A percentile compares a stretch with the other conserved stretches of the same genome.
phyloP scores from a whole-genome alignment of 129 eudicot genomes.

The Scalesia atractyloides region DNA sequence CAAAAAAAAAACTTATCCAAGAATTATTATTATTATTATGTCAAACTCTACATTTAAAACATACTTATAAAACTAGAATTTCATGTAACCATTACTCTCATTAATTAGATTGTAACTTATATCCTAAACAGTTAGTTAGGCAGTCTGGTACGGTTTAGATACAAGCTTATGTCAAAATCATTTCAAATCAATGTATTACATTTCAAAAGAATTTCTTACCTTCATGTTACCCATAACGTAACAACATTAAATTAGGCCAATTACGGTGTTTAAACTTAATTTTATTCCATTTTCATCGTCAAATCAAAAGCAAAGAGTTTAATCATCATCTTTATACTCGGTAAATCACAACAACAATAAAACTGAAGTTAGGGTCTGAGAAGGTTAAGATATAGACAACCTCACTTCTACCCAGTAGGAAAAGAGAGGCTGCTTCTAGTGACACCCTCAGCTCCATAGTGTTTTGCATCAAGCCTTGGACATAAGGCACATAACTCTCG shows the following conservation, averaged over 20 bases:
- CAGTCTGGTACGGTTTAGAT: constrained; percentile 14
- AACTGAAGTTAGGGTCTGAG: too few species aligned
- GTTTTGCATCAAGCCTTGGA: too few species aligned
- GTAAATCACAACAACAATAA: too few species aligned
- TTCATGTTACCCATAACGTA: background rate
- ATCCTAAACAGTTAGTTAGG: constrained; percentile 9
- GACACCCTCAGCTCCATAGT: too few species aligned
- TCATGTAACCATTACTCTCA: background rate
- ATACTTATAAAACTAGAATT: background rate
- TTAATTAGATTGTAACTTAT: background rate
- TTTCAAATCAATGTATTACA: background rate
- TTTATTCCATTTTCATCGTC: background rate
- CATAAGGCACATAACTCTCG: too few species aligned
- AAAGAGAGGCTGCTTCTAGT: too few species aligned
- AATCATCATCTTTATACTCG: too few species aligned
- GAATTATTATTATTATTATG: background rate
- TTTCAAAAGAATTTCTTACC: constrained; percentile 1
- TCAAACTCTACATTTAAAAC: background rate
- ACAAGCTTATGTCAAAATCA: constrained; percentile 1
- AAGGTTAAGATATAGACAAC: too few species aligned
- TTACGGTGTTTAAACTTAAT: background rate
- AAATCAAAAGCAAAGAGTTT: background rate
- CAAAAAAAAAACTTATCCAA: background rate
- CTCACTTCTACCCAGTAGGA: too few species aligned
- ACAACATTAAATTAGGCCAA: constrained; percentile 12